Evolutionary conservation across 345 rosid species (phyloP).

Genomic region (Litchi chinensis): DNA sequence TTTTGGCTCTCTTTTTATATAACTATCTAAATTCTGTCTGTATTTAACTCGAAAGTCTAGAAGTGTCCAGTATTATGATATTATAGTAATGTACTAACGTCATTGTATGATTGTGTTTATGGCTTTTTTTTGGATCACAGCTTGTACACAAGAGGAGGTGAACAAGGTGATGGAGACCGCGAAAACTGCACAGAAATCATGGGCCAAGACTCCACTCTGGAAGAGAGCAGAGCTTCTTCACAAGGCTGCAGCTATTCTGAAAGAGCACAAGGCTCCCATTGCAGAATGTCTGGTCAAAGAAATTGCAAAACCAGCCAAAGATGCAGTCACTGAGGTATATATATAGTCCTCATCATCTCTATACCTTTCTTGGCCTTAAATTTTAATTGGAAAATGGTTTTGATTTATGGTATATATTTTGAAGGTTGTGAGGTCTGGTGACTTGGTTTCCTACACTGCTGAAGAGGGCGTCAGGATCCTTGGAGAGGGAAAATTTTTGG

Average conservation of each 20-base stretch:
- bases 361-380: no score
- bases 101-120: constrained; percentile 10
- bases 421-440: constrained; percentile 97
- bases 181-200: constrained; percentile 77
- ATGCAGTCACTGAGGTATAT: constrained; percentile 78
- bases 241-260: constrained; percentile 89
- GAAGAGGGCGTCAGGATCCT: constrained; percentile 96
- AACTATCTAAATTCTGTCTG: no score
- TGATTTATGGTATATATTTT: neutral
- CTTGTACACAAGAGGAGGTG: constrained; percentile 97
- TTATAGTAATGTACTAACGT: no score
- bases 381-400: neutral
- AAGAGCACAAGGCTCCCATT: constrained; percentile 78
- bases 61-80: no score
- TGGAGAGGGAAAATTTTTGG: constrained; percentile 89
- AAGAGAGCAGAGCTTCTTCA: constrained; percentile 98
- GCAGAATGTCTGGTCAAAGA: constrained; percentile 93
- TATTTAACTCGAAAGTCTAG: neutral
- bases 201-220: constrained; percentile 99
- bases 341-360: neutral
- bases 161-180: constrained; percentile 86
- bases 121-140: constrained; percentile 36
- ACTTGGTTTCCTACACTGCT: constrained; percentile 86
- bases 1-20: no score
- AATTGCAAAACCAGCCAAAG: constrained; percentile 99